Conservation (phyloP, 371 early-diverging fungal species). For the Nosema muscidifuracis region DNA sequence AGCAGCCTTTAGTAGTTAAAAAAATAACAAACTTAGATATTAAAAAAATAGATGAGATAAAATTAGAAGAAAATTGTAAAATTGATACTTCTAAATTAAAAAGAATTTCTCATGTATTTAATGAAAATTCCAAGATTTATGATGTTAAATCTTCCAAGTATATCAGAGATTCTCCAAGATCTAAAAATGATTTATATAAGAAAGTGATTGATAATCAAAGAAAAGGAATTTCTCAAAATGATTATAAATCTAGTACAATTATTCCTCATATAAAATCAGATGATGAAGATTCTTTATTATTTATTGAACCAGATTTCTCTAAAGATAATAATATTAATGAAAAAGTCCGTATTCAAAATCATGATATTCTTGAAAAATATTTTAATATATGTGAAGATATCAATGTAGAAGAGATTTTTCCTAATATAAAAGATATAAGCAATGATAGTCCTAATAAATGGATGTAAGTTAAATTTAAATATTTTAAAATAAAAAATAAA, state of each 20-base stretch:
- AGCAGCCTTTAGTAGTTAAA: too few species aligned
- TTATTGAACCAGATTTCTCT: conserved; percentile 18
- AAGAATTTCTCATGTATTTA: too few species aligned
- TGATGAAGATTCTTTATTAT: conserved; percentile 10
- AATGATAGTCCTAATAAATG: conserved; percentile 49
- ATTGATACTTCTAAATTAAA: too few species aligned
- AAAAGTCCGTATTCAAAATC: conserved; percentile 26
- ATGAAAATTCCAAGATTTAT: too few species aligned
- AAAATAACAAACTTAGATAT: too few species aligned
- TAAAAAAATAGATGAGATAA: too few species aligned
- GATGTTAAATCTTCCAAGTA: conserved; percentile 1
- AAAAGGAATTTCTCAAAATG: neutral
- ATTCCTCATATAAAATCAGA: conserved; percentile 32
- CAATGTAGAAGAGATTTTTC: conserved; percentile 38
- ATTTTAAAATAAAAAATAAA: conserved; percentile 1
- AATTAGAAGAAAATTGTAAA: too few species aligned
- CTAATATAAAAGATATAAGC: conserved; percentile 31
- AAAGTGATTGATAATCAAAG: conserved; percentile 27
- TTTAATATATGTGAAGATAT: conserved; percentile 25
- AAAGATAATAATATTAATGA: conserved; percentile 29
- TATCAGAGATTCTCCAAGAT: neutral
- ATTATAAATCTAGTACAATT: conserved; percentile 25
- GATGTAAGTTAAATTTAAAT: neutral
- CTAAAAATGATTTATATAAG: conserved; percentile 27
- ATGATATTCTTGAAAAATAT: conserved; percentile 30